Conservation (phyloP, 768 basidiomycete species). For the Lentinula aciculospora region DNA sequence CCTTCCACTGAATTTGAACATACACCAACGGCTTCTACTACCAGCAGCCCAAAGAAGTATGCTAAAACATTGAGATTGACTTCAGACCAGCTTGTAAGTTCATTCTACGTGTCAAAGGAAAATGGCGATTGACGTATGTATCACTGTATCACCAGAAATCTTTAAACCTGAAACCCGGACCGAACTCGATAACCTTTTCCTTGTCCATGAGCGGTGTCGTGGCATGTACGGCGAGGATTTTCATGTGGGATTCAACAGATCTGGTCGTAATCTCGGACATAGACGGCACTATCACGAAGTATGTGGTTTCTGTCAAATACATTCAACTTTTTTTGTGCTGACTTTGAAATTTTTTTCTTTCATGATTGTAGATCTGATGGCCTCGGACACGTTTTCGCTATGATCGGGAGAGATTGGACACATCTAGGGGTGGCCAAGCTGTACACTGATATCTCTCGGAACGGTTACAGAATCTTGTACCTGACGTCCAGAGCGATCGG, state of each 20-base stretch:
- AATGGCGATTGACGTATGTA: not conserved
- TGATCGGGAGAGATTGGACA: slow-evolving; percentile 98
- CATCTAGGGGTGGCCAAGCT: slow-evolving; percentile 95
- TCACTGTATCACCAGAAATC: slow-evolving; percentile 56
- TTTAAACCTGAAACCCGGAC: slow-evolving; percentile 76
- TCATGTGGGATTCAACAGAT: slow-evolving; percentile 93
- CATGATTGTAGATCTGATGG: slow-evolving; percentile 73
- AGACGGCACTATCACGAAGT: slow-evolving; percentile 99
- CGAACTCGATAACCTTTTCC: slow-evolving; percentile 92
- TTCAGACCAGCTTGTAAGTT: slow-evolving; percentile 85
- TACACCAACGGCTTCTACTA: slow-evolving; percentile 5
- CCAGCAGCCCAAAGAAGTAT: slow-evolving; percentile 46
- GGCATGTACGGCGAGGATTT: slow-evolving; percentile 88
- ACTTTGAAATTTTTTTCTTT: not conserved
- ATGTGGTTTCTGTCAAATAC: slow-evolving; percentile 14
- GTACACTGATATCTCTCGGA: slow-evolving; percentile 91
- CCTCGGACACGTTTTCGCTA: slow-evolving; percentile 92
- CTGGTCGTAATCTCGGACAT: slow-evolving; percentile 93
- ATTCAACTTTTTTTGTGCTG: not conserved
- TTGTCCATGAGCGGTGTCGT: slow-evolving; percentile 76
- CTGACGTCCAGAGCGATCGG: slow-evolving; percentile 96
- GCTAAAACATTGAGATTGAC: slow-evolving; percentile 92
- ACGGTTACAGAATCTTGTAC: slow-evolving; percentile 98
- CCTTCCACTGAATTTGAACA: slow-evolving; percentile 18
- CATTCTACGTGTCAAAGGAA: not conserved